Percentiles rank a stretch among this genome's conserved stretches.
Conservation (phyloP, 1,139 yeast genomes). For the Yamadazyma diospyri region DNA sequence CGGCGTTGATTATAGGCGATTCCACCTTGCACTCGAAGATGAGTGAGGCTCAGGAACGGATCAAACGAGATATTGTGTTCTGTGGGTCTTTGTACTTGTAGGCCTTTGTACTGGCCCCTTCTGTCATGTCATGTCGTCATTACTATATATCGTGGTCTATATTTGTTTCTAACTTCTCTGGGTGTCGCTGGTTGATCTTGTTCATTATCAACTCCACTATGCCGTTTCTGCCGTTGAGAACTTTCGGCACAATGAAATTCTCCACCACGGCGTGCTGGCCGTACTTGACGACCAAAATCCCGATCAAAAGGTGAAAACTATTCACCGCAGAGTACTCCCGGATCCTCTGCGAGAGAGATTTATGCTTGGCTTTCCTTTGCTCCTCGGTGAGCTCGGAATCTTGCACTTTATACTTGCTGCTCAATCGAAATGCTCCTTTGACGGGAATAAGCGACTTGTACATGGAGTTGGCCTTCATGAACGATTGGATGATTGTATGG, state of each 20-base stretch:
- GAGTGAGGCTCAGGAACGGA: slow-evolving; percentile 89
- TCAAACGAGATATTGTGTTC: slow-evolving; percentile 94
- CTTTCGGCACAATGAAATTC: slow-evolving; percentile 25
- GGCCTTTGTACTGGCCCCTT: not conserved
- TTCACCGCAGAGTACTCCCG: slow-evolving; percentile 29
- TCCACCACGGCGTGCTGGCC: slow-evolving; percentile 22
- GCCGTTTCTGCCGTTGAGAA: slow-evolving; percentile 29
- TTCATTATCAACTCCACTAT: slow-evolving; percentile 13
- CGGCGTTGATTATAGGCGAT: slow-evolving; percentile 93
- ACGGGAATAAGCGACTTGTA: slow-evolving; percentile 28
- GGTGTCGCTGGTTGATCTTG: not conserved
- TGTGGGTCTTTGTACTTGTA: slow-evolving; percentile 90
- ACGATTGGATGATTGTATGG: slow-evolving; percentile 22
- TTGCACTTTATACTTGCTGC: slow-evolving; percentile 7
- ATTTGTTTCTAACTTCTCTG: not conserved
- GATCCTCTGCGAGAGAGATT: slow-evolving; percentile 11
- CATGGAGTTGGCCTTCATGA: slow-evolving; percentile 32
- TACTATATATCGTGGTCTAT: not conserved
- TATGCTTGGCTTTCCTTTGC: not conserved
- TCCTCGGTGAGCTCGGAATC: not conserved
- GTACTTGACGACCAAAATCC: slow-evolving; percentile 30
- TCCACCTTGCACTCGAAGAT: slow-evolving; percentile 81
- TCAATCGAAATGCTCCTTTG: slow-evolving; percentile 22
- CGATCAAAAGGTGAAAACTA: slow-evolving; percentile 39
- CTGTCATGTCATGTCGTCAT: not conserved